Evolutionary conservation across 2,329 filamentous ascomycete genomes (phyloP).

Genomic region (Ploettnerulaceae sp.): DNA sequence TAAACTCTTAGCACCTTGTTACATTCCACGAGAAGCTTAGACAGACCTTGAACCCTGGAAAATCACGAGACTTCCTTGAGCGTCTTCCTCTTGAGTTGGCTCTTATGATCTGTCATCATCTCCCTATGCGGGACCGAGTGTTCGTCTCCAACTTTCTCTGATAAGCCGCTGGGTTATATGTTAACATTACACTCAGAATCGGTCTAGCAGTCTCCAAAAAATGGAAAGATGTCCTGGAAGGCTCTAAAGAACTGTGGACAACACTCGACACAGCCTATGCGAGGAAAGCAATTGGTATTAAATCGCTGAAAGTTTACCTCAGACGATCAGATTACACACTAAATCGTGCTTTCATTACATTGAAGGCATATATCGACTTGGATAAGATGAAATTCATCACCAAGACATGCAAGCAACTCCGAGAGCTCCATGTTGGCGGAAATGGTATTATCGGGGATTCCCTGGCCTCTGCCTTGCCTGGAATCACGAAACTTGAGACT

Average conservation of each 20-base stretch:
- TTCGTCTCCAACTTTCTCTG: conserved; percentile 14
- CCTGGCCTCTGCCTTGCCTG: conserved; percentile 21
- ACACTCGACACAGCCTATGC: conserved; percentile 27
- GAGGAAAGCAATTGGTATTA: conserved; percentile 18
- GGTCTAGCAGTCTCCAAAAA: conserved; percentile 31
- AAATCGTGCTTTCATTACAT: conserved; percentile 23
- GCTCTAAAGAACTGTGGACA: conserved; percentile 31
- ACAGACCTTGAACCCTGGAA: conserved; percentile 23
- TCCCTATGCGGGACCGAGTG: conserved; percentile 31
- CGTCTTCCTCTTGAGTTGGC: conserved; percentile 34
- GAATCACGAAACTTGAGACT: conserved; percentile 21
- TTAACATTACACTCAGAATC: conserved; percentile 17
- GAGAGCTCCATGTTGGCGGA: conserved; percentile 24
- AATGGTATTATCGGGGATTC: conserved; percentile 26
- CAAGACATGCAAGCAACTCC: conserved; percentile 27
- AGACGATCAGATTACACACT: conserved; percentile 31
- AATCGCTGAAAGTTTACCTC: conserved; percentile 26
- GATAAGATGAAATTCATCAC: conserved; percentile 25
- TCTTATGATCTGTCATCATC: conserved; percentile 30
- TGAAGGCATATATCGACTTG: conserved; percentile 21
- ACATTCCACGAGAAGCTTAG: conserved; percentile 29
- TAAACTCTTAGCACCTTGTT: conserved; percentile 30
- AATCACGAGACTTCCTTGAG: conserved; percentile 31
- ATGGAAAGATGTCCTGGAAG: conserved; percentile 32
- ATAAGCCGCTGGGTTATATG: not conserved